Evolutionary conservation across 2,329 filamentous ascomycete genomes (phyloP).

Genomic region (Leptodontidium sp.): DNA sequence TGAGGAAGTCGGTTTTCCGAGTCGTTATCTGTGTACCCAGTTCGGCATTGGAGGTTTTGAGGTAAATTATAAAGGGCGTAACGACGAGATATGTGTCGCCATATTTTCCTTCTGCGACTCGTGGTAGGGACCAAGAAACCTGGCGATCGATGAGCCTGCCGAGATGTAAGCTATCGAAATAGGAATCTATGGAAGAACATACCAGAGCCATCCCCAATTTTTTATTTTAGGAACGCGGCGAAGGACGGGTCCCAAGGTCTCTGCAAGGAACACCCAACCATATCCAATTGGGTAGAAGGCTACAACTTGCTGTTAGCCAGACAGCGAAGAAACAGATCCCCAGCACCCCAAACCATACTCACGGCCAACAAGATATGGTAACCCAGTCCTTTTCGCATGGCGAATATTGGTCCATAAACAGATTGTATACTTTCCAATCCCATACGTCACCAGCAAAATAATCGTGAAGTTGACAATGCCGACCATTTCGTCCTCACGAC

Average conservation of each 20-base stretch:
- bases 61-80: constrained; percentile 32
- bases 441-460: neutral
- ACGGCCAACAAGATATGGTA: constrained; percentile 42
- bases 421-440: neutral
- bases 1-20: constrained; percentile 44
- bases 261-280: constrained; percentile 23
- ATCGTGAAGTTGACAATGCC: neutral
- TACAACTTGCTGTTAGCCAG: neutral
- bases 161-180: neutral
- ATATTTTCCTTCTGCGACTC: constrained; percentile 27
- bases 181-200: constrained; percentile 23
- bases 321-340: neutral
- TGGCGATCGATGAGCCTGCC: constrained; percentile 33
- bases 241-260: constrained; percentile 28
- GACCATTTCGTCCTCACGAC: constrained; percentile 2
- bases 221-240: constrained; percentile 22
- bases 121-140: constrained; percentile 30
- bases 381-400: constrained; percentile 39
- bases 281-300: constrained; percentile 27
- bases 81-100: constrained; percentile 44
- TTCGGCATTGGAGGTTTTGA: constrained; percentile 43
- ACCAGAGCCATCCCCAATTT: constrained; percentile 38
- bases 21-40: constrained; percentile 41
- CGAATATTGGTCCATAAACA: constrained; percentile 33
- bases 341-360: constrained; percentile 28